Evolutionary conservation across 2,329 filamentous ascomycete genomes (phyloP).

Genomic region (Neonectria ditissima): DNA sequence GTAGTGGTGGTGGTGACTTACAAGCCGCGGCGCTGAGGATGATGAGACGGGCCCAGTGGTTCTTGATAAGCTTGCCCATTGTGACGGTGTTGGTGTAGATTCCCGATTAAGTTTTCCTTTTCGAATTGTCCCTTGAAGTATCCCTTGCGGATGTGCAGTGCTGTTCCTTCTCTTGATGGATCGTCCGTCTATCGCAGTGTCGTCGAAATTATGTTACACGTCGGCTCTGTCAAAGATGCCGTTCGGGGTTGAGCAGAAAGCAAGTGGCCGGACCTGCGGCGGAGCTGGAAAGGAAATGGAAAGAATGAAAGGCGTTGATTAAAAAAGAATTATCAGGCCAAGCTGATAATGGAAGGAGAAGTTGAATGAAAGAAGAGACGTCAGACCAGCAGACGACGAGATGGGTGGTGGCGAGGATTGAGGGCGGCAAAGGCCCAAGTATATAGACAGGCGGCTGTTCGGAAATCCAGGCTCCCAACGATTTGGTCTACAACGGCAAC

Average conservation of each 20-base stretch:
- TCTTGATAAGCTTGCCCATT: conserved; percentile 99
- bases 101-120: conserved; percentile 29
- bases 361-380: conserved; percentile 31
- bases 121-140: conserved; percentile 7
- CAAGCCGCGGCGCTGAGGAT: conserved; percentile 85
- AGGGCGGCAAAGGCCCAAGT: conserved; percentile 7
- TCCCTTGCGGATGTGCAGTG: conserved; percentile 13
- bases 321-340: conserved; percentile 58
- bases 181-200: background rate
- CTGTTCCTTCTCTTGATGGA: conserved; percentile 7
- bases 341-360: conserved; percentile 35
- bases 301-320: conserved; percentile 51
- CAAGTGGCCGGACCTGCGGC: conserved; percentile 67
- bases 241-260: conserved; percentile 46
- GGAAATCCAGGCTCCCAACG: conserved; percentile 37
- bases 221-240: conserved; percentile 46
- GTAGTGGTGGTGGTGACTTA: conserved; percentile 55
- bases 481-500: conserved; percentile 36
- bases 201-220: conserved; percentile 28
- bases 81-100: conserved; percentile 41
- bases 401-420: background rate
- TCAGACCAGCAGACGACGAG: conserved; percentile 29
- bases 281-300: conserved; percentile 24
- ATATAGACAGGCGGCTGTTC: conserved; percentile 47
- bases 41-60: conserved; percentile 97